Conservation (phyloP, 441 rosid genomes). For the Hura crepitans region DNA sequence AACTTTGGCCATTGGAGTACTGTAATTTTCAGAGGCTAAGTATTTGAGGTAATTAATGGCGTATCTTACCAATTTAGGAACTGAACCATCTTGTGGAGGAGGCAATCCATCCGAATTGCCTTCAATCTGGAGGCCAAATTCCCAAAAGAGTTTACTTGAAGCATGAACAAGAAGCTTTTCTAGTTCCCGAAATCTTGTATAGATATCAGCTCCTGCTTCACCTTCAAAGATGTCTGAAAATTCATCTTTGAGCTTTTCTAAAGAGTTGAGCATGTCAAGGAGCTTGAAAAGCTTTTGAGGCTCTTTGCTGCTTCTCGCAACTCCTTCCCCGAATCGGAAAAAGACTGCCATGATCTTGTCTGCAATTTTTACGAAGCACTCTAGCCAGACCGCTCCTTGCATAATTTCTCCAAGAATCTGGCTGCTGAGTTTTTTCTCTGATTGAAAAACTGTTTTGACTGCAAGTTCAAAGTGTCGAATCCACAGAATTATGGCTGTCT, state of each 20-base stretch:
- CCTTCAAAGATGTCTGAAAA: slow-evolving; percentile 47
- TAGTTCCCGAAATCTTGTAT: slow-evolving; percentile 48
- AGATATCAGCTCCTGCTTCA: slow-evolving; percentile 50
- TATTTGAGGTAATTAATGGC: slow-evolving; percentile 57
- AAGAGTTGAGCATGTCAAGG: slow-evolving; percentile 54
- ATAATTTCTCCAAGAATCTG: slow-evolving; percentile 41
- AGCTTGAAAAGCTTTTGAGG: slow-evolving; percentile 70
- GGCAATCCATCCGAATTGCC: slow-evolving; percentile 49
- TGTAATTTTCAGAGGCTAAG: slow-evolving; percentile 42
- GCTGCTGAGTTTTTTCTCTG: slow-evolving; percentile 52
- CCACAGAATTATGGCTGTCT: slow-evolving; percentile 51
- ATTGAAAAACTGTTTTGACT: slow-evolving; percentile 39
- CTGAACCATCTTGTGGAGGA: slow-evolving; percentile 50
- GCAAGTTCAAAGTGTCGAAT: slow-evolving; percentile 53
- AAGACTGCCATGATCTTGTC: slow-evolving; percentile 69
- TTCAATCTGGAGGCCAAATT: slow-evolving; percentile 57
- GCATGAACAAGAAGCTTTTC: slow-evolving; percentile 53
- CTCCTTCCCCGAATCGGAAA: slow-evolving; percentile 68
- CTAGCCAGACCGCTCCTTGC: slow-evolving; percentile 49
- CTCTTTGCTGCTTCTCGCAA: slow-evolving; percentile 56
- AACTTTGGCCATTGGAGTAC: slow-evolving; percentile 47
- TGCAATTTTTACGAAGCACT: slow-evolving; percentile 61
- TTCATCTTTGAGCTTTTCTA: slow-evolving; percentile 44
- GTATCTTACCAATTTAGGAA: slow-evolving; percentile 59
- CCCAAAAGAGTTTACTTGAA: slow-evolving; percentile 57